These are phyloP conservation scores for Apostasia shenzhenica DNA, from an alignment of 106 monocot species.

Conservation along the genomic window DNA sequence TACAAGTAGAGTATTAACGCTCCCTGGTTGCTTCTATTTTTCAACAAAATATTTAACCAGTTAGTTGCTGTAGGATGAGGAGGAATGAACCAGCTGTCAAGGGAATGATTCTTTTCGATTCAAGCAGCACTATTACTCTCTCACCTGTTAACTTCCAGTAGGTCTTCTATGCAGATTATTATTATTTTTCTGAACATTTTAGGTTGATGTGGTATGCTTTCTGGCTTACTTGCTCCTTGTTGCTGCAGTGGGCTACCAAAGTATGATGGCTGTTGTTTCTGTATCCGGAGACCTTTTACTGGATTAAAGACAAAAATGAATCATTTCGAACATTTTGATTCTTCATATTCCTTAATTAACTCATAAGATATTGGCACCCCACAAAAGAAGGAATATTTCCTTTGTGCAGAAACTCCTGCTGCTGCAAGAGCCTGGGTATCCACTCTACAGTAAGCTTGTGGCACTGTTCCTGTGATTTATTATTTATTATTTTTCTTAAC, in stretches of 20 bases:
- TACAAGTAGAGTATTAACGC: slow-evolving; percentile 63
- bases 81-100: slow-evolving; percentile 66
- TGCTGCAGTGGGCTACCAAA: slow-evolving; percentile 81
- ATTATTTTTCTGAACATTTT: neutral
- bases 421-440: slow-evolving; percentile 99
- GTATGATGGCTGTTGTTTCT: slow-evolving; percentile 97
- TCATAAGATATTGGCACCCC: slow-evolving; percentile 90
- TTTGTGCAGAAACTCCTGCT: slow-evolving; percentile 96
- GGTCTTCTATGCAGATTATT: slow-evolving; percentile 13
- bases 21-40: neutral
- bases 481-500: neutral
- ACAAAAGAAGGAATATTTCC: slow-evolving; percentile 90
- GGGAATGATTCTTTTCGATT: slow-evolving; percentile 83
- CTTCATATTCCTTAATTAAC: slow-evolving; percentile 35
- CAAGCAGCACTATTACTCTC: slow-evolving; percentile 80
- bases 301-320: neutral
- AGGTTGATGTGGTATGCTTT: neutral
- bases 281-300: slow-evolving; percentile 50
- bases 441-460: slow-evolving; percentile 85
- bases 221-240: slow-evolving; percentile 4
- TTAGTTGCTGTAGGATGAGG: slow-evolving; percentile 35
- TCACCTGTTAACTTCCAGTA: slow-evolving; percentile 92
- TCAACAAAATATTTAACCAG: neutral
- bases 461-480: slow-evolving; percentile 3
- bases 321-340: neutral